phyloP scores from a whole-genome alignment of 345 rosid genomes.

The Conringia planisiliqua region DNA sequence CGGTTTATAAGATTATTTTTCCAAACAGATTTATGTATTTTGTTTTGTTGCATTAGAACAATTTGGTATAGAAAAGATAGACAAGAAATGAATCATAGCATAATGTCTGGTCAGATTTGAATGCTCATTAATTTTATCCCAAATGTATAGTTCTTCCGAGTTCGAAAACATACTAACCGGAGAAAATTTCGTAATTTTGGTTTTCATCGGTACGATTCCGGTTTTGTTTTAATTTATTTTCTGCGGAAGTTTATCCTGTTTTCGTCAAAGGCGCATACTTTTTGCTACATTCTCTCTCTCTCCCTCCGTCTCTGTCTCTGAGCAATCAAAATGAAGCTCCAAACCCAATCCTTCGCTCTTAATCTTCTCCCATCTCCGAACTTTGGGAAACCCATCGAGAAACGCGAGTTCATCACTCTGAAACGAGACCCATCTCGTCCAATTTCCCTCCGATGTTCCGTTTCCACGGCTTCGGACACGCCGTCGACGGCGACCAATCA shows the following conservation, averaged over 20 bases:
- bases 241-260: slow-evolving; percentile 17
- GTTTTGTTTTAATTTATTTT: not conserved
- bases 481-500: slow-evolving; percentile 26
- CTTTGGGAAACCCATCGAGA: slow-evolving; percentile 34
- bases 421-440: slow-evolving; percentile 39
- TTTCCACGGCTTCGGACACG: slow-evolving; percentile 46
- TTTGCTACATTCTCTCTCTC: not conserved
- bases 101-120: not conserved
- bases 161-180: not conserved
- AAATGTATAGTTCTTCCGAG: not conserved
- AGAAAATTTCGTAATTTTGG: too few relatives aligned
- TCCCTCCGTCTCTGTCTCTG: not conserved
- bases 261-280: not conserved
- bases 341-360: slow-evolving; percentile 47
- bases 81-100: not conserved
- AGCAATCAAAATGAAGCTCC: slow-evolving; percentile 54
- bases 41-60: not conserved
- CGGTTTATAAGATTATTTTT: not conserved
- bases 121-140: not conserved
- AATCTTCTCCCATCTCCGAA: slow-evolving; percentile 36
- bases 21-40: not conserved
- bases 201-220: not conserved
- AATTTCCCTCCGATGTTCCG: slow-evolving; percentile 51
- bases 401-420: slow-evolving; percentile 29
- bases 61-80: not conserved